Base-by-base conservation (phyloP, 2,329 filamentous ascomycete species). In the Microthyrium microscopicum region DNA sequence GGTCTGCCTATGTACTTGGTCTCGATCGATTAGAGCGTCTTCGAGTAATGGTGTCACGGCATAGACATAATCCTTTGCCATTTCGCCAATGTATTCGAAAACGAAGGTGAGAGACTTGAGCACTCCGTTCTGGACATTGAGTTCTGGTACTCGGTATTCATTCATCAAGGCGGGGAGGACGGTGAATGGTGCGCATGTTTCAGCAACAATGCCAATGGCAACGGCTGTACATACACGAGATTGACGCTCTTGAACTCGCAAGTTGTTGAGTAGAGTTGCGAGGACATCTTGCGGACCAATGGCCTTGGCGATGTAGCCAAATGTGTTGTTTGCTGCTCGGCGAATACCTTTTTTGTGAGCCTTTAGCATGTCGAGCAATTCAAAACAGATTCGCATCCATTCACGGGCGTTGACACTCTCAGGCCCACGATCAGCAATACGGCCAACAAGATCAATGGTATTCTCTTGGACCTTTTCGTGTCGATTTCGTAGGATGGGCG, bases 381-480 rank as follows among this genome's bases (percentile, higher is more conserved):
- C 89, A 56, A 98, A 98, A 61, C 89, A 98, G 54, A 98, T 98
- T 53, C 89, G 77, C 91, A 98, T 98, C 89, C 89, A 98, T 58
- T 98, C 89, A 49, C 89, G 73, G 11, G 89, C 85, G 51, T 93
- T 93, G 52, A 98, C 89, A 41, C 80, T 87, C 56, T 98, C 89
- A 1, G 89, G 85, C 1, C 89, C 91, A 43, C 89, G 80, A 57
- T 98, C 89, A 12, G 91, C 89, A 46, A 98, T 95, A 65, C 89
- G 87, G 36, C 89, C 89, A 15, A 98, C 89, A 2, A 98, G 68
- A 53, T 98, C 89, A 46, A 98, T 95, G 0, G 89, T 95, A 57
- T 98, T 98, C 50, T 98, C 89, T 54, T 98, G 89, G 27, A 98
- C 91, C 58, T 98, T 98, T 52, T 98, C 89, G 60, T 98, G 89